Evolutionary conservation across 495 filamentous ascomycete genomes (phyloP).

Genomic region (Talaromyces proteolyticus): DNA sequence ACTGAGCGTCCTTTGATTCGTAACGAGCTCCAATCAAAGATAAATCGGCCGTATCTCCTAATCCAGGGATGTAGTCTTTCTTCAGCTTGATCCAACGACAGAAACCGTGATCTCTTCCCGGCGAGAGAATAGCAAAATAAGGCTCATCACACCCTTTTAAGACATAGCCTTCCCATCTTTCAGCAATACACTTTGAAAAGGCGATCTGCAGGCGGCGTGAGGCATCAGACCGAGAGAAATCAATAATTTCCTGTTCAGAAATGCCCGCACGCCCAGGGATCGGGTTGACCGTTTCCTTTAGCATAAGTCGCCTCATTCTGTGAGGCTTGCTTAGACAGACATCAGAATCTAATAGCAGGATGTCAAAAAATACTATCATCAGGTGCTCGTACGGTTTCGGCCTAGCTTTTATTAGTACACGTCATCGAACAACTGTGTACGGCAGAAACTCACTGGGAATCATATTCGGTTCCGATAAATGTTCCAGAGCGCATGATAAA

Average conservation of each 20-base stretch:
- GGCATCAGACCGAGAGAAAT: conserved; percentile 45
- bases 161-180: conserved; percentile 68
- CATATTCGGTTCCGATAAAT: conserved; percentile 59
- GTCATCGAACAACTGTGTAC: background rate
- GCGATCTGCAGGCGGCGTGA: conserved; percentile 46
- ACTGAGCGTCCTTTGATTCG: conserved; percentile 48
- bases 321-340: conserved; percentile 56
- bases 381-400: conserved; percentile 67
- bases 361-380: conserved; percentile 80
- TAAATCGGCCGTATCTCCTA: conserved; percentile 80
- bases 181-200: conserved; percentile 60
- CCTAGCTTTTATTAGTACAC: conserved; percentile 25
- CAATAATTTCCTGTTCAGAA: conserved; percentile 54
- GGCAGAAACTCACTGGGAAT: conserved; percentile 61
- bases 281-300: conserved; percentile 51
- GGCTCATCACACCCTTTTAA: conserved; percentile 73
- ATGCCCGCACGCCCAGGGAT: conserved; percentile 55
- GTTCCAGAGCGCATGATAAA: conserved; percentile 69
- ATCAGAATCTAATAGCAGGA: conserved; percentile 65
- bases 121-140: conserved; percentile 56
- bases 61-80: conserved; percentile 77
- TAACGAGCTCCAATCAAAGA: conserved; percentile 68
- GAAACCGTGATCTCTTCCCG: conserved; percentile 19
- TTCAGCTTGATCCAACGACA: conserved; percentile 77
- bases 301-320: conserved; percentile 49